Evolutionary conservation across 2,329 filamentous ascomycete genomes (phyloP).

Genomic region (Gremmenia infestans): DNA sequence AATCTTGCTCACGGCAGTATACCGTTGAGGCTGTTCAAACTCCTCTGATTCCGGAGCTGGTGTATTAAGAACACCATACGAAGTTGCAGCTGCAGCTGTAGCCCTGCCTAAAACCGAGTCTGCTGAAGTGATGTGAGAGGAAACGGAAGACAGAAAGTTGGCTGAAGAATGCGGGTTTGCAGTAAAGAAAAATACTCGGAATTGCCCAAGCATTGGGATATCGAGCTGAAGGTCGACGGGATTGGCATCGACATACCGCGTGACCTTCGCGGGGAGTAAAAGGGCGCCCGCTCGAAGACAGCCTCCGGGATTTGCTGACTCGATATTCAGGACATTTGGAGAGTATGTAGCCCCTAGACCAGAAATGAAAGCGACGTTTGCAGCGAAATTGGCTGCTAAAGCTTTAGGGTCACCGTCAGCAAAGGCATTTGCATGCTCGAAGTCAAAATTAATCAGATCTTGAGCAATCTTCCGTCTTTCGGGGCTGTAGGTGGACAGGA

Average conservation of each 20-base stretch:
- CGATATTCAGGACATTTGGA: constrained; percentile 55
- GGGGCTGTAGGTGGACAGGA: constrained; percentile 57
- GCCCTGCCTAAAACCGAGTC: constrained; percentile 55
- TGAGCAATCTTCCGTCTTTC: constrained; percentile 59
- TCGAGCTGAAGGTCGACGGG: constrained; percentile 74
- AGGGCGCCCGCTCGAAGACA: constrained; percentile 38
- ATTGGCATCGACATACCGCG: constrained; percentile 72
- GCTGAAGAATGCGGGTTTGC: constrained; percentile 53
- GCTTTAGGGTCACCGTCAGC: constrained; percentile 57
- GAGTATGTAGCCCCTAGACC: constrained; percentile 66
- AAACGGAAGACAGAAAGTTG: constrained; percentile 56
- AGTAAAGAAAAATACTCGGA: constrained; percentile 68
- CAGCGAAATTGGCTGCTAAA: constrained; percentile 63
- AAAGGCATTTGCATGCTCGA: constrained; percentile 52
- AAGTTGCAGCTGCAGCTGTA: constrained; percentile 53
- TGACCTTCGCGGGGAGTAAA: constrained; percentile 60
- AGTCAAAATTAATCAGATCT: constrained; percentile 61
- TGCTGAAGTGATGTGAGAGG: constrained; percentile 45
- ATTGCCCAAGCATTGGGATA: constrained; percentile 72
- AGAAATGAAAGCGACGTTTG: constrained; percentile 69
- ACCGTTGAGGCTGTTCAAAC: constrained; percentile 63
- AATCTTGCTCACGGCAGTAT: constrained; percentile 61
- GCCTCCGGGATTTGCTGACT: constrained; percentile 44
- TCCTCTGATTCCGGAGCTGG: constrained; percentile 55
- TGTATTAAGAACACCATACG: constrained; percentile 56